Evolutionary conservation across 2,329 filamentous ascomycete species (phyloP).

Genomic region (Paraconiothyrium brasiliense): DNA sequence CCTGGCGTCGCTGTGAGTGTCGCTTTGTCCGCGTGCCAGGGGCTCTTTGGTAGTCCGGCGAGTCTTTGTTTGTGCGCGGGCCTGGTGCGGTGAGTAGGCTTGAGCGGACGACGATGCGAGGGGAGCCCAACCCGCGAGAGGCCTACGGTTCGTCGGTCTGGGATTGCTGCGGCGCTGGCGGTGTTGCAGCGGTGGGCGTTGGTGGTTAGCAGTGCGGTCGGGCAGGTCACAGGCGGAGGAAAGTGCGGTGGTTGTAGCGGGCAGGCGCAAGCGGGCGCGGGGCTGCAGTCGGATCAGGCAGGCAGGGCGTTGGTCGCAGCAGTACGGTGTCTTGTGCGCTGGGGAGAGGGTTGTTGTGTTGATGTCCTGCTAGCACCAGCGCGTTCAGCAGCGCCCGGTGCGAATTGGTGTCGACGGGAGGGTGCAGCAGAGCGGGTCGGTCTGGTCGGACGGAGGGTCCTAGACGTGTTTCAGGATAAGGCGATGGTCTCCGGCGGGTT

Average conservation of each 20-base stretch:
- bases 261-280: conserved; percentile 14
- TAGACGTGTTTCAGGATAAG: conserved; percentile 19
- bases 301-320: conserved; percentile 1
- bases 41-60: conserved; percentile 8
- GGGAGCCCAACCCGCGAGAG: conserved; percentile 37
- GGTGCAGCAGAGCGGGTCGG: conserved; percentile 17
- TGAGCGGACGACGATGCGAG: conserved; percentile 29
- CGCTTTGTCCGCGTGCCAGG: conserved; percentile 27
- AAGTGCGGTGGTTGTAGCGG: background rate
- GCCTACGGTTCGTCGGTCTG: background rate
- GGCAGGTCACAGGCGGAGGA: background rate
- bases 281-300: conserved; percentile 12
- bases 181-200: background rate
- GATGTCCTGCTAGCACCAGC: conserved; percentile 9
- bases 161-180: conserved; percentile 5
- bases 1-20: conserved; percentile 21
- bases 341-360: background rate
- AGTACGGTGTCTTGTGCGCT: background rate
- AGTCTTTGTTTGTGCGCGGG: conserved; percentile 36
- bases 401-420: conserved; percentile 12
- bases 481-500: conserved; percentile 11
- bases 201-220: background rate
- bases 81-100: conserved; percentile 16
- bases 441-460: conserved; percentile 10
- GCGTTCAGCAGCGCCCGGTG: conserved; percentile 9